phyloP scores from a whole-genome alignment of 768 basidiomycete genomes.

The Cantharellus anzutake region DNA sequence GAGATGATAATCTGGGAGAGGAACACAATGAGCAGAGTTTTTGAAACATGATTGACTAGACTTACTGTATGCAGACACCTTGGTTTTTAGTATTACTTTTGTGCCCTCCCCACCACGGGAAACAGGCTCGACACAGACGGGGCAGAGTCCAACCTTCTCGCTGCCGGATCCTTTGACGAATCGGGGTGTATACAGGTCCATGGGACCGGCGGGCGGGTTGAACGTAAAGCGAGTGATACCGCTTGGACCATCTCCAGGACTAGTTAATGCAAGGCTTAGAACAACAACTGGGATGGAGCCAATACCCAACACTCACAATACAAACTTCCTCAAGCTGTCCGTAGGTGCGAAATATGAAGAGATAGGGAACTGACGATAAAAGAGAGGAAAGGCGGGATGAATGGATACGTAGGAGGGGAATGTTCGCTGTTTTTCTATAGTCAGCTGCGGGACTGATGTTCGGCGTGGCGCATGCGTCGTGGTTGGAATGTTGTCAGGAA shows the following conservation, averaged over 20 bases:
- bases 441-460: too few species aligned
- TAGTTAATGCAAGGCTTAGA: neutral
- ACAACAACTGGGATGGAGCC: neutral
- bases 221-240: neutral
- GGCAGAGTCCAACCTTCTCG: slow-evolving; percentile 12
- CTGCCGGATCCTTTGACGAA: slow-evolving; percentile 10
- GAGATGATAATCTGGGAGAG: slow-evolving; percentile 48
- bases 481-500: too few species aligned
- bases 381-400: slow-evolving; percentile 32
- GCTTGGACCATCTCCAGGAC: neutral
- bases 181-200: slow-evolving; percentile 11
- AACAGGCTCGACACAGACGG: slow-evolving; percentile 11
- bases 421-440: slow-evolving; percentile 16
- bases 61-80: slow-evolving; percentile 9
- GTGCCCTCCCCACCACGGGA: slow-evolving; percentile 8
- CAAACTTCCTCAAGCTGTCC: slow-evolving; percentile 11
- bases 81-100: slow-evolving; percentile 5
- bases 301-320: neutral
- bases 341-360: slow-evolving; percentile 32
- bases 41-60: neutral
- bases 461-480: too few species aligned
- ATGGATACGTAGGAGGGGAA: slow-evolving; percentile 32
- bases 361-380: slow-evolving; percentile 53
- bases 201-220: neutral
- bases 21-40: neutral